Base-by-base conservation (phyloP, 495 filamentous ascomycete genomes). In the Penicillium bialowiezense region DNA sequence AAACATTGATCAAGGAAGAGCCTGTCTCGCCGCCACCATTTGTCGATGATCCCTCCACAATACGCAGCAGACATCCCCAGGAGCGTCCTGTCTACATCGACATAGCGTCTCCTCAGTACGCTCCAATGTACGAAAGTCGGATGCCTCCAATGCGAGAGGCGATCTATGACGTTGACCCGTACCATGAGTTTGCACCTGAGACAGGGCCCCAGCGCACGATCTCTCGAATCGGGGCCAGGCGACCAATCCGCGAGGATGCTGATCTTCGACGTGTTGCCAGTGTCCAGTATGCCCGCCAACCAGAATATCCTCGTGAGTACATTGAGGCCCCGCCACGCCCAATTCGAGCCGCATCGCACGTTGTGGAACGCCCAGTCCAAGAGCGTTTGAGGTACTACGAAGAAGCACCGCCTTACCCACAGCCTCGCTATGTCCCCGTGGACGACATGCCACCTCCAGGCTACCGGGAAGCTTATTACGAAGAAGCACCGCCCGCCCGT, bases 21-120 rank as follows among this genome's bases (percentile, higher is more conserved):
- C 91, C 91, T 7, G 76, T 86, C 10, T 96, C 91, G 1, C 89
- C 89, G 2, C 89, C 89, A 15, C 88, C 87, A 12, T 74, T 89
- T 41, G 69, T 75, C 37, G 78, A 80, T 46, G 72, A 74, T 26
- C 74, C 69, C 26, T 73, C 73, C 41, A 60, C 71, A 32, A 50
- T 62, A 41, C 59, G 62, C 40, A 44, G 48, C 31, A 76, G 76
- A 51, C 76, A 79, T 28, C 63, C 68, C 20, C 68, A 74, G 36
- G 75, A 78, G 51, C 62, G 58, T 19, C 73, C 70, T 6, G 50
- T 77, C 18, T 77, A 77, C 49, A 71, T 78, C 49, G 79, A 81
- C 42, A 64, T 73, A 20, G 58, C 67, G 14, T 75, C 75, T 13
- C 69, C 76, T 19, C 75, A 64, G 36, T 76, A 77, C 48, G 65